Base-by-base conservation (phyloP, 805 yeast species). In the Ogataea henricii region DNA sequence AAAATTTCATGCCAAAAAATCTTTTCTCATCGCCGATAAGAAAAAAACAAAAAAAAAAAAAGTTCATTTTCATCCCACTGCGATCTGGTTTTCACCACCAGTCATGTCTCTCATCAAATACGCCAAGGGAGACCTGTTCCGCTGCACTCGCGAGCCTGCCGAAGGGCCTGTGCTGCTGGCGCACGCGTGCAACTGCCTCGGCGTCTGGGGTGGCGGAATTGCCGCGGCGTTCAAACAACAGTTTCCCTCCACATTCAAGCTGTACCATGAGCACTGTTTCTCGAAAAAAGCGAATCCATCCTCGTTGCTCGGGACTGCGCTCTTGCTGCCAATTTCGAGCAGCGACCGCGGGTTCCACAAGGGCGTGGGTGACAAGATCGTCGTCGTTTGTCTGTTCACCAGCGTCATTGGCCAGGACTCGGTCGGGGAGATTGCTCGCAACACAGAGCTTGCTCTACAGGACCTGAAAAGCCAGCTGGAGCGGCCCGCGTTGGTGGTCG, bases 181-280 rank as follows among this genome's bases (percentile, higher is more conserved):
- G 1, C 96, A 89, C 62, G 82, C 96, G 0, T 89, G 96, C 59
- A 89, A 89, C 61, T 82, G 89, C 32, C 70, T 73, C 21, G 96
- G 96, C 0, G 59, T 72, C 1, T 89, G 96, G 96, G 94, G 94
- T 3, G 92, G 88, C 3, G 96, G 96, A 0, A 78, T 89, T 2
- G 96, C 96, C 0, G 71, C 71, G 3, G 77, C 67, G 21, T 79
- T 89, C 58, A 77, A 73, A 20, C 45, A 56, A 14, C 64, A 69
- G 39, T 88, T 74, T 62, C 90, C 89, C 2, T 58, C 69, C 2
- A 78, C 92, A 3, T 85, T 78, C 56, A 54, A 62, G 38, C 53
- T 57, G 3, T 87, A 89, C 57, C 54, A 61, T 13, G 55, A 64
- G 1, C 70, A 73, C 55, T 82, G 87, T 59, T 40, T 48, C 5